phyloP scores from a whole-genome alignment of 148 eudicot species.

The Cornus controversa region DNA sequence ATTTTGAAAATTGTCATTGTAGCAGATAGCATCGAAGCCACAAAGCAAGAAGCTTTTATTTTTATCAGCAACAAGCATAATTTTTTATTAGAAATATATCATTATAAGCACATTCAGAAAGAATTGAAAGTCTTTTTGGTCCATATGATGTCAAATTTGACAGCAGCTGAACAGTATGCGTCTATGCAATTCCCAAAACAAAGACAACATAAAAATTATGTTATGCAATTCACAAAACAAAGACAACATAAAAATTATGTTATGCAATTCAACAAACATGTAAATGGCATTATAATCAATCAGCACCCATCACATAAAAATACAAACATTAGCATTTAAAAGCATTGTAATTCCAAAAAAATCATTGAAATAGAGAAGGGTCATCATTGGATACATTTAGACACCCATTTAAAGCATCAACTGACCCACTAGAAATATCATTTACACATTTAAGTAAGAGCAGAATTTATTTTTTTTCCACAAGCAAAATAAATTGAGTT shows the following conservation, averaged over 20 bases:
- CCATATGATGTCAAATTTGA: no score
- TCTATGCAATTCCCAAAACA: no score
- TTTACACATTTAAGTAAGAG: not conserved
- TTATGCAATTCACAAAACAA: no score
- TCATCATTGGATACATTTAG: not conserved
- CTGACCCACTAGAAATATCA: not conserved
- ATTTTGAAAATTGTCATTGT: no score
- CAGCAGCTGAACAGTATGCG: no score
- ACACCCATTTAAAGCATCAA: not conserved
- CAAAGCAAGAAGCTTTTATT: no score
- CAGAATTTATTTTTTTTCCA: not conserved
- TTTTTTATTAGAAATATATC: not conserved
- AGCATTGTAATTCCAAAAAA: not conserved
- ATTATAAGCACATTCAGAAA: not conserved
- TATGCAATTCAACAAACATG: not conserved
- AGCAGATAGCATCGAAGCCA: no score
- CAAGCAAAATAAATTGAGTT: not conserved
- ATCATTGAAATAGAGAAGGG: not conserved
- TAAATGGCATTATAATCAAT: not conserved
- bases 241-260: not conserved
- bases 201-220: not conserved
- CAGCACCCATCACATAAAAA: conserved; percentile 2
- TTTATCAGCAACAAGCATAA: no score
- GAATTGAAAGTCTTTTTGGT: no score
- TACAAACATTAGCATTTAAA: not conserved